Conservation (phyloP, 2,329 filamentous ascomycete genomes). For the Colletotrichum liaoningense region DNA sequence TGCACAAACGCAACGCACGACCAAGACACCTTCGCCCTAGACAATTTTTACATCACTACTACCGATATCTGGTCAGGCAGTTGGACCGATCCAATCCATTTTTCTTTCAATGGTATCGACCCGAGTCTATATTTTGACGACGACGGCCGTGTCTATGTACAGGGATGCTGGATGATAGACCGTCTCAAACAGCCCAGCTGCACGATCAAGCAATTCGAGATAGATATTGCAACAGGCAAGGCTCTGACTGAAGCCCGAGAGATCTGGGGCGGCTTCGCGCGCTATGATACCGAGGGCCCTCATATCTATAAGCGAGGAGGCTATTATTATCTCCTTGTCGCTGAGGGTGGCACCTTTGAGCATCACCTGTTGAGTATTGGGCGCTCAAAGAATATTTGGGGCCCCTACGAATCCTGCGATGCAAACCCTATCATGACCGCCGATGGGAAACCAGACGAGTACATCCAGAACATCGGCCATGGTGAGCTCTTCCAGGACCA, state of each 20-base stretch:
- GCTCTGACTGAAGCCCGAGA: conserved; percentile 35
- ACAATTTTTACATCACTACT: conserved; percentile 41
- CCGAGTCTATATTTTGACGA: conserved; percentile 59
- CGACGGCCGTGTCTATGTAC: conserved; percentile 49
- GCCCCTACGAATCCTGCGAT: conserved; percentile 41
- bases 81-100: conserved; percentile 47
- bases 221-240: conserved; percentile 39
- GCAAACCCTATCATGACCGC: conserved; percentile 60
- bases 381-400: conserved; percentile 40
- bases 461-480: conserved; percentile 66
- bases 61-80: conserved; percentile 39
- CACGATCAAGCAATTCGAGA: conserved; percentile 38
- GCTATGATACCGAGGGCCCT: conserved; percentile 44
- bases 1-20: conserved; percentile 39
- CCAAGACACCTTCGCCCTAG: background rate
- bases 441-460: conserved; percentile 51
- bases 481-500: conserved; percentile 66
- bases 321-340: conserved; percentile 54
- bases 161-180: conserved; percentile 36
- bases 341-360: conserved; percentile 51
- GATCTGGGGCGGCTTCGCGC: conserved; percentile 37
- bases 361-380: conserved; percentile 40
- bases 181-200: conserved; percentile 11
- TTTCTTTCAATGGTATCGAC: conserved; percentile 56
- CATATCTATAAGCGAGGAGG: conserved; percentile 50